Evolutionary conservation across 2,329 filamentous ascomycete genomes (phyloP).

Genomic region (Pyrenophora teres): DNA sequence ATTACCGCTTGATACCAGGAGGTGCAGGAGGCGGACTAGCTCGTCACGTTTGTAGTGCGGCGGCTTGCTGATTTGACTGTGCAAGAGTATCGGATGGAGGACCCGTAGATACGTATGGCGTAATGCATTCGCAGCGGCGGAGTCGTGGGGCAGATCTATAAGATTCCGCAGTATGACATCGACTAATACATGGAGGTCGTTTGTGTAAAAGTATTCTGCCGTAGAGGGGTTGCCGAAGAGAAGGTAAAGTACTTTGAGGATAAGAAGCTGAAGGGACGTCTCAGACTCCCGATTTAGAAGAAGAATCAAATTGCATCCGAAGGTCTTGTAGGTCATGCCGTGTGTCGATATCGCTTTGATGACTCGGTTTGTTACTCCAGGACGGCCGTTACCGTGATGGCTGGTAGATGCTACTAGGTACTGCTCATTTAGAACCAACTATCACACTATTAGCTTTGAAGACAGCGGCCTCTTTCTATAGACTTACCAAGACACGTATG

Average conservation of each 20-base stretch:
- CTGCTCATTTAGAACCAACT: slow-evolving; percentile 97
- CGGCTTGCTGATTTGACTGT: slow-evolving; percentile 85
- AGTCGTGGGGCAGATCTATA: slow-evolving; percentile 90
- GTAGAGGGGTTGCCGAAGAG: slow-evolving; percentile 91
- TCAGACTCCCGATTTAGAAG: slow-evolving; percentile 92
- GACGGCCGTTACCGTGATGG: slow-evolving; percentile 44
- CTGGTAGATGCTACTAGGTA: slow-evolving; percentile 78
- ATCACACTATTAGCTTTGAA: slow-evolving; percentile 7
- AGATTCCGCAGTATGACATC: slow-evolving; percentile 97
- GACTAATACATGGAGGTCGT: slow-evolving; percentile 89
- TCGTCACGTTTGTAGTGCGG: slow-evolving; percentile 93
- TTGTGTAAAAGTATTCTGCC: slow-evolving; percentile 98
- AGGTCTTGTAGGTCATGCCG: slow-evolving; percentile 84
- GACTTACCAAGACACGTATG: slow-evolving; percentile 85
- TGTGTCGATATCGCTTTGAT: slow-evolving; percentile 86
- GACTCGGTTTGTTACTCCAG: slow-evolving; percentile 83
- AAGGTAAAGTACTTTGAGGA: slow-evolving; percentile 92
- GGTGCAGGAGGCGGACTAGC: slow-evolving; percentile 73
- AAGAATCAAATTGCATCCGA: slow-evolving; percentile 96
- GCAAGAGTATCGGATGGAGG: slow-evolving; percentile 83
- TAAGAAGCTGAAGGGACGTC: slow-evolving; percentile 92
- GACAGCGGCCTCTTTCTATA: background rate
- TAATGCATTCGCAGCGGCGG: slow-evolving; percentile 57
- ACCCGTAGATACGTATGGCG: slow-evolving; percentile 95
- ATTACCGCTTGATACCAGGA: slow-evolving; percentile 67